Evolutionary conservation across 768 basidiomycete species (phyloP), one percentile per base, ranked within the genome.

Genomic region (Cystoderma amianthinum): DNA sequence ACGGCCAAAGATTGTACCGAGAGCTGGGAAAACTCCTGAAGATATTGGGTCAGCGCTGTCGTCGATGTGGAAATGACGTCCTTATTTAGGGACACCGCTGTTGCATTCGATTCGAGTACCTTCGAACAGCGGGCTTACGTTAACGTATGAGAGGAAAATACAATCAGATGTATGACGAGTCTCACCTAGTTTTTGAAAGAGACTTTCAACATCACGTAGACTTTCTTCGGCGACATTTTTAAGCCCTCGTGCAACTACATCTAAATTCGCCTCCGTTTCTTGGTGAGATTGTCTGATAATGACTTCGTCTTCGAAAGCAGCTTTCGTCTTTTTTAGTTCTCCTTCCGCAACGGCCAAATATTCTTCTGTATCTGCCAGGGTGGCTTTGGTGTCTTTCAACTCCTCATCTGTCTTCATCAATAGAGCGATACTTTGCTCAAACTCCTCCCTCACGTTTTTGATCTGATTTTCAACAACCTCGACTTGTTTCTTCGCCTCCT

Each of bases 181-280:
- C 78, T 53, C 53, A 92, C 92, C 85, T 35, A 96, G 74, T 62
- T 95, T 96, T 32, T 78, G 78, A 48, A 91, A 89, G 17, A 94
- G 62, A 0, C 78, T 76, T 12, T 54, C 60, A 25, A 94, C 68
- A 55, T 96, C 88, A 5, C 68, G 67, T 13, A 88, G 63, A 44
- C 80, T 82, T 47, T 90, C 78, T n/a, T 69, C 60, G 1, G 78
- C 77, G 15, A 80, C 74, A 33, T 67, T 67, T 58, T 79, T 87
- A 43, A 95, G 61, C 2, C 73, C 76, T 17, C 56, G 62, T 0
- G 94, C 93, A 3, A 94, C 79, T n/a, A 60, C 62, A 50, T 95
- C 78, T 34, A 96, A 57, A 37, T 62, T 63, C 13, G 59, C 62
- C 60, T 97, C 94, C 4, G 80, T 90, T 37, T 72, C 65, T 55